Base-by-base conservation (phyloP, 257 asterid genomes). In the Thymus mandschuricus region DNA sequence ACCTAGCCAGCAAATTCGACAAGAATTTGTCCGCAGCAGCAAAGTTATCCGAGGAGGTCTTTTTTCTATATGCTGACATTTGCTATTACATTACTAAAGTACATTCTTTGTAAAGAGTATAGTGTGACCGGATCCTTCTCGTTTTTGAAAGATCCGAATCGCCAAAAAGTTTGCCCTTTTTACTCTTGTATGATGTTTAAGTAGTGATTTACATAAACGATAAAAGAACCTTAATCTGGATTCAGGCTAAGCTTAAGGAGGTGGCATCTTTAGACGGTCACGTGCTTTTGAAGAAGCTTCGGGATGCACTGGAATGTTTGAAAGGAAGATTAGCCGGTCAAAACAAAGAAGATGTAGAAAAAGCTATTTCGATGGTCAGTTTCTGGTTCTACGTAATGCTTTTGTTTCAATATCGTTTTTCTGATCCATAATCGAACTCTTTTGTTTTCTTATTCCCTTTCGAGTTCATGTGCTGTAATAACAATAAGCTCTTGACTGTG, bases 11-110 rank as follows among this genome's bases (percentile, higher is more conserved):
- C 84, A 91, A 89, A 78, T 94, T 94, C 12, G 99, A 94, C 86
- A 94, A 91, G 93, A 94, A 89, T 78, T 86, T 91, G 88, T 78
- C 99, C 45, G 92, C 99, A 41, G 97, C 99, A 13, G 97, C 97
- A 28, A 94, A 94, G 79, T 80, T 94, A 80, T 86, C 97, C 2
- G 91, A 86, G 51, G 97, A 94, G 99, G 98, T 78, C 6, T 12
- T 56, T 46, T 48, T 33, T 33, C 57, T 4, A 30, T 11, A 2
- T 58, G 40, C 59, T 58, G 9, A 2, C 27, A 28, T 15, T 70
- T 34, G 10, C n/a, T n/a, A 5, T 50, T 3, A 46, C 2, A 44
- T 46, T 5, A 48, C 6, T 10, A 12, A 48, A 13, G 6, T 48
- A 11, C 54, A 43, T 12, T 48, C 13, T 10, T 11, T 46, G 51